Evolutionary conservation across 2,329 filamentous ascomycete genomes (phyloP).

Genomic region (Berkeleyomyces basicola): DNA sequence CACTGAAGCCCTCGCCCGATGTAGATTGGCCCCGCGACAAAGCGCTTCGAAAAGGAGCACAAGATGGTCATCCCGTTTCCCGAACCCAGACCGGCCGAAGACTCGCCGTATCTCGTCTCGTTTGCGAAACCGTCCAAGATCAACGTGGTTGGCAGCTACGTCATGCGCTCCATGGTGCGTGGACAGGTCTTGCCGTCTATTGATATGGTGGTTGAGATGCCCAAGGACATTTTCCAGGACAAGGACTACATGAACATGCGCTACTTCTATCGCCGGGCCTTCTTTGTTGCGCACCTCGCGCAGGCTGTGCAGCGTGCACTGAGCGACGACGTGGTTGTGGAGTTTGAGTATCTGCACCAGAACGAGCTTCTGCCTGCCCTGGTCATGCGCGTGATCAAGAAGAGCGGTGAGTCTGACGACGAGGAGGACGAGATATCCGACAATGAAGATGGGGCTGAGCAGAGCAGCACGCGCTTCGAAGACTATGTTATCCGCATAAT

Average conservation of each 20-base stretch:
- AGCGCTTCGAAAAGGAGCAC: slow-evolving; percentile 49
- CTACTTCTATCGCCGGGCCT: slow-evolving; percentile 89
- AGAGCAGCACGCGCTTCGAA: slow-evolving; percentile 21
- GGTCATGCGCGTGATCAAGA: slow-evolving; percentile 21
- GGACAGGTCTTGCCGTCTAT: slow-evolving; percentile 40
- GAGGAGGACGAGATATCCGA: slow-evolving; percentile 15
- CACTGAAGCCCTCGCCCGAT: neutral
- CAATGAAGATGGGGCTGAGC: slow-evolving; percentile 3
- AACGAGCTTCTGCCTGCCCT: slow-evolving; percentile 62
- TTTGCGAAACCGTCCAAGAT: slow-evolving; percentile 61
- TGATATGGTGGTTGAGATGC: slow-evolving; percentile 82
- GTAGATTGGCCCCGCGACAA: slow-evolving; percentile 50
- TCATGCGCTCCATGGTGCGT: slow-evolving; percentile 56
- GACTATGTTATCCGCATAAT: slow-evolving; percentile 55
- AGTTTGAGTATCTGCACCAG: slow-evolving; percentile 52
- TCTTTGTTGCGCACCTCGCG: slow-evolving; percentile 72
- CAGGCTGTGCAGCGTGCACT: slow-evolving; percentile 46
- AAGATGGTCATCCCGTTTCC: slow-evolving; percentile 70
- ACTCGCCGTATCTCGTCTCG: slow-evolving; percentile 66
- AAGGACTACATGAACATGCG: slow-evolving; percentile 89
- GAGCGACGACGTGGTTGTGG: slow-evolving; percentile 28
- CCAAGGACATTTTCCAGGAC: slow-evolving; percentile 62
- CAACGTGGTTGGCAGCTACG: slow-evolving; percentile 82
- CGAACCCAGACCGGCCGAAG: slow-evolving; percentile 55
- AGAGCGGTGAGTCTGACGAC: slow-evolving; percentile 12